These are phyloP conservation scores for Akebia trifoliata DNA, from an alignment of 164 flowering plant species.

Conservation along the genomic window DNA sequence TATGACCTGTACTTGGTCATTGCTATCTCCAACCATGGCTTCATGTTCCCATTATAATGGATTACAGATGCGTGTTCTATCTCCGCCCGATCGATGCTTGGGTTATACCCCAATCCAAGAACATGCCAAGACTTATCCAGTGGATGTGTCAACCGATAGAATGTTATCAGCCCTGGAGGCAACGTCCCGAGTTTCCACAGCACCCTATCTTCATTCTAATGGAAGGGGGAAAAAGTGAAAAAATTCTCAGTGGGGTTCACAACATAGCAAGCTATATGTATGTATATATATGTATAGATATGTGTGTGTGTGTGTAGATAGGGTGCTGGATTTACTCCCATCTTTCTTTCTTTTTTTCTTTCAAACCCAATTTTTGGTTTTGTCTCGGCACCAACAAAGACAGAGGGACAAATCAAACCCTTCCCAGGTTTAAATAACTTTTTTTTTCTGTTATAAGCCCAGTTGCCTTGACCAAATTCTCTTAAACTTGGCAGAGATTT, in stretches of 20 bases:
- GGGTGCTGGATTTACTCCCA: too few species aligned
- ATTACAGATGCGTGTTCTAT: constrained; percentile 88
- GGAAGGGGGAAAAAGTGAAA: constrained; percentile 6
- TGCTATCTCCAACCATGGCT: constrained; percentile 97
- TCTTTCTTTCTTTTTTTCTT: too few species aligned
- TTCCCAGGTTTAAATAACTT: too few species aligned
- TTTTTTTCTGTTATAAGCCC: too few species aligned
- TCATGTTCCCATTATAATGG: constrained; percentile 98
- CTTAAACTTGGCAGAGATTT: too few species aligned
- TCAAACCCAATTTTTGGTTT: too few species aligned
- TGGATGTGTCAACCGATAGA: constrained; percentile 84
- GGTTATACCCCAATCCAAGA: constrained; percentile 94
- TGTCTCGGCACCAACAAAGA: too few species aligned
- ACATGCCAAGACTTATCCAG: constrained; percentile 96
- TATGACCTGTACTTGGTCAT: constrained; percentile 88
- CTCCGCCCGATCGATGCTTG: constrained; percentile 72
- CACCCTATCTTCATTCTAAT: constrained; percentile 82
- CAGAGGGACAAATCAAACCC: too few species aligned
- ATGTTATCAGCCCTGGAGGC: constrained; percentile 96
- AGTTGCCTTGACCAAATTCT: too few species aligned
- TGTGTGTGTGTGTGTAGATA: too few species aligned
- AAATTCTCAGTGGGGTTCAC: background rate
- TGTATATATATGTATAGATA: too few species aligned
- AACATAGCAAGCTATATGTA: too few species aligned
- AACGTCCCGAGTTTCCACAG: constrained; percentile 98